These are phyloP conservation scores for Agaricus subrufescens DNA, from an alignment of 768 basidiomycete species.

Conservation along the genomic window DNA sequence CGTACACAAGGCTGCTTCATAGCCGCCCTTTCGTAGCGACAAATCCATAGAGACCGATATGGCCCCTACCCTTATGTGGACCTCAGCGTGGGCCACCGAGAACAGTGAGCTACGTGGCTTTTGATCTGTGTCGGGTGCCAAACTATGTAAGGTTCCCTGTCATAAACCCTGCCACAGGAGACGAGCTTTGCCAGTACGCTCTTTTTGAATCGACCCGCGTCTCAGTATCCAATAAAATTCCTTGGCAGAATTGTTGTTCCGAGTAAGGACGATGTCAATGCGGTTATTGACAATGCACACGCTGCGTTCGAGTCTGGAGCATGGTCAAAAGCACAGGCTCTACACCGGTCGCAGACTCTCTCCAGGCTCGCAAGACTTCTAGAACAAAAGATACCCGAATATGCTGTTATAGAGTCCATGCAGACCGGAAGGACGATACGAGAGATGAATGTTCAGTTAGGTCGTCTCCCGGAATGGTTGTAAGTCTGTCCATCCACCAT, in stretches of 20 bases:
- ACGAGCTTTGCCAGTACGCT: slow-evolving; percentile 48
- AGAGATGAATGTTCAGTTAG: slow-evolving; percentile 79
- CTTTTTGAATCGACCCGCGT: not conserved
- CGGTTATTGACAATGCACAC: slow-evolving; percentile 52
- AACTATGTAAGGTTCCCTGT: slow-evolving; percentile 41
- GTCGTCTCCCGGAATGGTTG: slow-evolving; percentile 84
- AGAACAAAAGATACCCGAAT: slow-evolving; percentile 48
- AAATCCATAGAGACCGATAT: slow-evolving; percentile 1
- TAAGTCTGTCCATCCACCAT: slow-evolving; percentile 28
- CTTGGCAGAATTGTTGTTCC: slow-evolving; percentile 50
- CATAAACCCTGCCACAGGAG: slow-evolving; percentile 65
- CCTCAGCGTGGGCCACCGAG: not conserved
- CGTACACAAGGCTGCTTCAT: not conserved
- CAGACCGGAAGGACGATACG: slow-evolving; percentile 82
- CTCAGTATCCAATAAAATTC: not conserved
- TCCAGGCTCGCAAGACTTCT: slow-evolving; percentile 58
- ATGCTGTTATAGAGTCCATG: slow-evolving; percentile 63
- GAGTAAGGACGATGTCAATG: slow-evolving; percentile 44
- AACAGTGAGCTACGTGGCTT: slow-evolving; percentile 15
- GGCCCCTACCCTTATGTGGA: slow-evolving; percentile 8
- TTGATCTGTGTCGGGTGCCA: not conserved
- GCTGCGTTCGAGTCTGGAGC: slow-evolving; percentile 56
- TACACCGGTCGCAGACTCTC: slow-evolving; percentile 61
- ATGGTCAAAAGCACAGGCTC: slow-evolving; percentile 62
- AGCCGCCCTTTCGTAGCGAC: not conserved